Percentiles rank a stretch among this genome's conserved stretches.
These are phyloP conservation scores for Chrysosphaeria jannelii DNA, from an alignment of 2,329 filamentous ascomycete species.

Conservation along the genomic window DNA sequence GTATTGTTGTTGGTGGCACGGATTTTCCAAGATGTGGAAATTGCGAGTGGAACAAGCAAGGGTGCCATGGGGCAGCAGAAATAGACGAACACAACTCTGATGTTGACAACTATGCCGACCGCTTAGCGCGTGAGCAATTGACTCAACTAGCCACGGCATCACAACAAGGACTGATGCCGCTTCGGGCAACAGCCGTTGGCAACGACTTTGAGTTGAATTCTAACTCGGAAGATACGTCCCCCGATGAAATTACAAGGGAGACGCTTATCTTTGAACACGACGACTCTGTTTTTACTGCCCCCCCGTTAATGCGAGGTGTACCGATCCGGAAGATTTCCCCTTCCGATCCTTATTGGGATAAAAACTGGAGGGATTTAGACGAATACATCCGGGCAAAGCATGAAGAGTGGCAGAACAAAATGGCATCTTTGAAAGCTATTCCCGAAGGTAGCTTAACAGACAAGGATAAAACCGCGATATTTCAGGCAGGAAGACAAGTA, in stretches of 20 bases:
- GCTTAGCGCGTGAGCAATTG: not conserved
- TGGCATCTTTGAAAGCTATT: constrained; percentile 12
- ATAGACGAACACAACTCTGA: too few species aligned
- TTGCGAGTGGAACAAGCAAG: constrained; percentile 16
- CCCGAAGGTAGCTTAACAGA: constrained; percentile 7
- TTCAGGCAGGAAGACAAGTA: constrained; percentile 22
- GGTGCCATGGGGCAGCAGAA: constrained; percentile 6
- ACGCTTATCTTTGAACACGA: constrained; percentile 17
- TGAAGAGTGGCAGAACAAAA: constrained; percentile 17
- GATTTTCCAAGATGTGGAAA: constrained; percentile 18
- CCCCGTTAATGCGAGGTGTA: constrained; percentile 20
- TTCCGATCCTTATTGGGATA: constrained; percentile 23
- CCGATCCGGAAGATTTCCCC: constrained; percentile 20
- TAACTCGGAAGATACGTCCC: not conserved
- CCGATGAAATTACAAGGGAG: constrained; percentile 14
- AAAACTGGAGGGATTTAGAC: constrained; percentile 18
- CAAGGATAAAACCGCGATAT: constrained; percentile 14
- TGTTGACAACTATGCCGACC: too few species aligned
- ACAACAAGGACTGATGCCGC: too few species aligned
- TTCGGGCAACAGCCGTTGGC: not conserved
- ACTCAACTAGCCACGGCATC: not conserved
- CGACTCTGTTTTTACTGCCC: constrained; percentile 17
- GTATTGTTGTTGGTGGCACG: constrained; percentile 13
- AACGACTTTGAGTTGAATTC: not conserved
- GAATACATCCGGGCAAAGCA: constrained; percentile 13